phyloP scores from a whole-genome alignment of 805 yeast species.

The Hanseniaspora nectarophila region DNA sequence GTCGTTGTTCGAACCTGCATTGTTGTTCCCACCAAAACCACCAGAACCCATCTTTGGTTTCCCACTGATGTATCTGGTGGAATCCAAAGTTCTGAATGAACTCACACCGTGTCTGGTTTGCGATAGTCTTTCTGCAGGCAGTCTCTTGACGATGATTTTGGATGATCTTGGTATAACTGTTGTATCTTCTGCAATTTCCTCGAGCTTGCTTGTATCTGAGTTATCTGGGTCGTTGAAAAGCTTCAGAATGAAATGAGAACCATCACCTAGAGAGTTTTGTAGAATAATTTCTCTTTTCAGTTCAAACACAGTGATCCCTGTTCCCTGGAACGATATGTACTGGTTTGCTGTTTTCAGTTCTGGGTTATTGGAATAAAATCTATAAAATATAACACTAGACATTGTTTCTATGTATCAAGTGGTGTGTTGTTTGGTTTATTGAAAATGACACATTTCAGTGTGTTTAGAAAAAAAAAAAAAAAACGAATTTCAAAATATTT shows the following conservation, averaged over 20 bases:
- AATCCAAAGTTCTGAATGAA: constrained; percentile 39
- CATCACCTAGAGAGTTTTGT: constrained; percentile 69
- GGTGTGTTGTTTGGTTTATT: neutral
- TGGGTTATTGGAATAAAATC: constrained; percentile 9
- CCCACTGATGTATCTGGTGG: constrained; percentile 60
- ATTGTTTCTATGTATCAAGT: neutral
- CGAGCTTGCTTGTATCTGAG: constrained; percentile 52
- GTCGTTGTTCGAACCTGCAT: constrained; percentile 13
- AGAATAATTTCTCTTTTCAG: constrained; percentile 78
- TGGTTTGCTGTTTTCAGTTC: constrained; percentile 16
- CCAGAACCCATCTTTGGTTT: constrained; percentile 38
- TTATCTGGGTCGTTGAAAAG: constrained; percentile 32
- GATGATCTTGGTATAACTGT: constrained; percentile 84
- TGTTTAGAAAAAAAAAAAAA: too few species aligned
- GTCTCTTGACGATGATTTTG: constrained; percentile 66
- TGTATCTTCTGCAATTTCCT: constrained; percentile 77
- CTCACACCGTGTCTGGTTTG: constrained; percentile 26
- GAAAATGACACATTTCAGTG: too few species aligned
- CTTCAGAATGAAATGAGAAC: constrained; percentile 69
- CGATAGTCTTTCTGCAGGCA: constrained; percentile 44
- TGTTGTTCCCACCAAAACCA: constrained; percentile 16
- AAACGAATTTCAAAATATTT: too few species aligned
- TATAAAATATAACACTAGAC: constrained; percentile 12
- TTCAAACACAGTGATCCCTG: constrained; percentile 91
- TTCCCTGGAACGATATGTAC: constrained; percentile 64